Base-by-base conservation (phyloP, 164 flowering plant genomes). In the Vitis rotundifolia region DNA sequence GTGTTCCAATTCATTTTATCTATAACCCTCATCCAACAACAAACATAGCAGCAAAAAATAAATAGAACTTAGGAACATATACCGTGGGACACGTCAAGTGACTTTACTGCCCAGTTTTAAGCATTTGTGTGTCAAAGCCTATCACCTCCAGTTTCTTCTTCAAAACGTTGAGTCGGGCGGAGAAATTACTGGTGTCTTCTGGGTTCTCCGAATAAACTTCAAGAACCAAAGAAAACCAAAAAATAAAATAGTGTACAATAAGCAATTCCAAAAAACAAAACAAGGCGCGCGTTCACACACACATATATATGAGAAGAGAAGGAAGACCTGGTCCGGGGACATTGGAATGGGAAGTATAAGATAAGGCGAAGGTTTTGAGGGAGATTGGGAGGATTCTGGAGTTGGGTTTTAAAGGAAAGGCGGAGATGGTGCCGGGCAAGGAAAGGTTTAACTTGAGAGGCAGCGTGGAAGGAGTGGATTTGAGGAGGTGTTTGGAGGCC, bases 31-130 rank as follows among this genome's bases (percentile, higher is more conserved):
- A 31, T 31, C 44, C 44, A 6, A 31, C 44, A 31, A 31, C 44
- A 31, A 31, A 31, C 7, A 31, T 31, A 31, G 7, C 44, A 31
- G 44, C 26, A 22, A 31, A 31, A 31, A 31, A 31, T 0, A 31
- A 11, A 19, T 26, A 10, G 5, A 61, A 22, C 26, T 8, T 59
- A 15, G 50, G 15, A 22, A 14, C n/a, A 22, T 11, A 29, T 73
- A 87, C 93, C 87, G 49, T 64, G 7, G 91, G 93, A 59, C 93
- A 89, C 52, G 83, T 50, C 64, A 83, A 50, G 60, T 31, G 74
- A 64, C 63, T 57, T 61, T 75, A 76, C 53, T 71, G 79, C 11
- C 89, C 91, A 11, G 85, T 79, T 29, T 14, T 71, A 71, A 79
- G 75, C 31, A 58, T 28, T 52, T 70, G 68, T 11, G 64, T 68